Percentiles rank a stretch among this genome's conserved stretches.
These are phyloP conservation scores for Teratosphaeria viscida DNA, from an alignment of 2,329 filamentous ascomycete genomes.

Conservation along the genomic window DNA sequence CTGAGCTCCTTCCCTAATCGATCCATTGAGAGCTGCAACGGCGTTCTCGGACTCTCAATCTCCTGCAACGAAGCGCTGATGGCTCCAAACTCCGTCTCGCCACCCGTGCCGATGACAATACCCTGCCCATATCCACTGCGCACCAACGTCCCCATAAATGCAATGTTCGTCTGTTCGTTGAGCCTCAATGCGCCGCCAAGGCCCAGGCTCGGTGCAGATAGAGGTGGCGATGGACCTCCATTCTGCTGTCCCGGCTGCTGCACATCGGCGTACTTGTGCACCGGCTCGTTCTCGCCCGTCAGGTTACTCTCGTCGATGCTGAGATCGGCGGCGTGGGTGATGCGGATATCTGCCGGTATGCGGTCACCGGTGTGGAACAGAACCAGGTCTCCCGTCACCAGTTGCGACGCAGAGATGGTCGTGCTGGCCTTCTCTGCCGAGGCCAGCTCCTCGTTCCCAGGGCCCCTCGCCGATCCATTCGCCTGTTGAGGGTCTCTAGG, in stretches of 20 bases:
- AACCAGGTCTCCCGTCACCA: conserved; percentile 88
- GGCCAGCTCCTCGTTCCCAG: conserved; percentile 48
- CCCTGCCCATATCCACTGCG: conserved; percentile 92
- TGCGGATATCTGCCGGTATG: conserved; percentile 89
- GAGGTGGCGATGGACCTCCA: conserved; percentile 6
- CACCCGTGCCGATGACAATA: conserved; percentile 92
- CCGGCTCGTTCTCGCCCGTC: conserved; percentile 92
- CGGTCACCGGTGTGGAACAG: conserved; percentile 92
- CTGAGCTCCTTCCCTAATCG: conserved; percentile 91
- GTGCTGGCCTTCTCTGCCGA: conserved; percentile 62
- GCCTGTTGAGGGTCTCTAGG: conserved; percentile 2
- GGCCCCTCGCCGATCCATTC: conserved; percentile 40
- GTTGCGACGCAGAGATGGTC: conserved; percentile 74
- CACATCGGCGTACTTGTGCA: conserved; percentile 63
- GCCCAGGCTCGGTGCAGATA: conserved; percentile 25
- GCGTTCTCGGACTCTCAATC: conserved; percentile 90
- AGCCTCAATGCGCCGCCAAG: conserved; percentile 51
- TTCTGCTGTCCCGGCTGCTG: conserved; percentile 27
- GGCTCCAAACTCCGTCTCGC: conserved; percentile 87
- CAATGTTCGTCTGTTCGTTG: conserved; percentile 78
- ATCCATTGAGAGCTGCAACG: conserved; percentile 93
- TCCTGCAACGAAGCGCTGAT: conserved; percentile 90
- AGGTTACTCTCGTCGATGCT: conserved; percentile 95
- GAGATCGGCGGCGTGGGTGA: conserved; percentile 79
- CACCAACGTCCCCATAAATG: conserved; percentile 95